Conservation (phyloP, 2,329 filamentous ascomycete genomes). For the Ascochyta koolunga region DNA sequence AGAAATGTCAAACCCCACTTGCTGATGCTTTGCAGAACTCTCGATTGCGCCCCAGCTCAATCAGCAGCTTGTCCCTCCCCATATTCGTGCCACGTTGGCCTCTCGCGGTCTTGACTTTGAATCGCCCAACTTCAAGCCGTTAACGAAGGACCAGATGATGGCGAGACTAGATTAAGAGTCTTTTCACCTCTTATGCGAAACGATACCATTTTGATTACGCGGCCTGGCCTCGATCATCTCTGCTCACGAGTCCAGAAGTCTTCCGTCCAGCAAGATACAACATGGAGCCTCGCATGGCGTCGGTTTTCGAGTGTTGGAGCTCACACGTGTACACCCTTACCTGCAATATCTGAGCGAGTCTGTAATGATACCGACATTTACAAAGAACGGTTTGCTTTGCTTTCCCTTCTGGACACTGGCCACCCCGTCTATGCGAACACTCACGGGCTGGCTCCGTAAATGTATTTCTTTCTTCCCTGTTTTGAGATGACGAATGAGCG, state of each 20-base stretch:
- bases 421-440: conserved; percentile 35
- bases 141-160: conserved; percentile 96
- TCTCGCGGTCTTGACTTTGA: conserved; percentile 88
- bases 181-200: conserved; percentile 42
- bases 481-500: conserved; percentile 35
- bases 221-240: conserved; percentile 44
- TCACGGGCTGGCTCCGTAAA: conserved; percentile 41
- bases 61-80: conserved; percentile 81
- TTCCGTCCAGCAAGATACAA: conserved; percentile 41
- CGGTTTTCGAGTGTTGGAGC: conserved; percentile 41
- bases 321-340: conserved; percentile 44
- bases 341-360: conserved; percentile 47
- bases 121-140: conserved; percentile 76
- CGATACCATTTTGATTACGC: conserved; percentile 49
- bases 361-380: conserved; percentile 49
- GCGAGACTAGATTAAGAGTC: conserved; percentile 82
- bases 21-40: conserved; percentile 68
- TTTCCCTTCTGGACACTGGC: conserved; percentile 39
- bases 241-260: conserved; percentile 39
- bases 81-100: conserved; percentile 76
- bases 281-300: conserved; percentile 46
- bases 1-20: not conserved
- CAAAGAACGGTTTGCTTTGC: conserved; percentile 44
- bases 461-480: conserved; percentile 40
- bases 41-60: conserved; percentile 94